Conservation (phyloP, 225 moss, liverwort and hornwort species). For the Climacium dendroides region DNA sequence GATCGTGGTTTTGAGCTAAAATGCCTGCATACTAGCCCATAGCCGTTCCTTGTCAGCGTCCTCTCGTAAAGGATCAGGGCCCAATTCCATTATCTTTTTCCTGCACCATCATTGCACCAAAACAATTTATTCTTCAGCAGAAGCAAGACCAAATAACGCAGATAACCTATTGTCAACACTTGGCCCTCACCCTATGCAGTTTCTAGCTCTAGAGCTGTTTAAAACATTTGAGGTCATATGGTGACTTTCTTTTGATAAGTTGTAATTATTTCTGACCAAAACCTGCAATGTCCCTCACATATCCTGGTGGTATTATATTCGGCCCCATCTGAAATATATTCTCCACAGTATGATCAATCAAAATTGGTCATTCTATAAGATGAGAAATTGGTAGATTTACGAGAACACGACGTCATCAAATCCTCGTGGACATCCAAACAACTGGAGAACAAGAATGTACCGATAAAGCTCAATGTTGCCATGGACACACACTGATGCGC, state of each 20-base stretch:
- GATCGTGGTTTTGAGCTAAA: constrained; percentile 4
- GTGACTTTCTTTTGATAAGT: background rate
- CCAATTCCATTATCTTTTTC: constrained; percentile 45
- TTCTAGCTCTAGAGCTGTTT: background rate
- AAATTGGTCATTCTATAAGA: background rate
- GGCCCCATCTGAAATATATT: background rate
- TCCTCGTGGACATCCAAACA: background rate
- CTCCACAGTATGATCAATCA: background rate
- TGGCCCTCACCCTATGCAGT: background rate
- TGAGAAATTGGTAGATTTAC: background rate
- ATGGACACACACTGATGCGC: constrained; percentile 55
- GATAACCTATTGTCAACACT: background rate
- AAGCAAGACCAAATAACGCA: background rate
- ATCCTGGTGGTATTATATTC: background rate
- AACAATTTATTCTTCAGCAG: background rate
- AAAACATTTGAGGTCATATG: background rate
- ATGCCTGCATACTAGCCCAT: constrained; percentile 82
- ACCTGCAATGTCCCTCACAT: background rate
- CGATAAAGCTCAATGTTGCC: constrained; percentile 65
- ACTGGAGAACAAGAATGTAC: constrained; percentile 13
- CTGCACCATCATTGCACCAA: constrained; percentile 20
- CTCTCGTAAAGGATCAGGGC: constrained; percentile 71
- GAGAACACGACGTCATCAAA: background rate
- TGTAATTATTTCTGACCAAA: background rate
- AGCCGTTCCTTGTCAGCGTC: constrained; percentile 81